A percentile compares a stretch with the other conserved stretches of the same genome.
These are phyloP conservation scores for Houttuynia cordata DNA, from an alignment of 164 flowering plant genomes.

Conservation along the genomic window DNA sequence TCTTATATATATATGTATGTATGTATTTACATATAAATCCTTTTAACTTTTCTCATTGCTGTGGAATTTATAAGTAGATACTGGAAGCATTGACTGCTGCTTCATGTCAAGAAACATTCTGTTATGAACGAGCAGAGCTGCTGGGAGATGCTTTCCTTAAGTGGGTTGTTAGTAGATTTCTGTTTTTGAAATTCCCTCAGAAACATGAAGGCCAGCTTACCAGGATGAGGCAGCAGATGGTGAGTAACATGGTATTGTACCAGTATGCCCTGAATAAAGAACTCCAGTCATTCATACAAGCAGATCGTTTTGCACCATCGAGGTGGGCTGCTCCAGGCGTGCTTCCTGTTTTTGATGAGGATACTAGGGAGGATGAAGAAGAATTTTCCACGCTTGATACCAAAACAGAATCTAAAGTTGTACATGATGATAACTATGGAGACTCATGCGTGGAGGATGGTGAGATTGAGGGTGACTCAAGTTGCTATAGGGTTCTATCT, in stretches of 20 bases:
- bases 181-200: conserved; percentile 90
- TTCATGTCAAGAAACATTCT: conserved; percentile 97
- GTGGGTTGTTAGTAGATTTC: conserved; percentile 95
- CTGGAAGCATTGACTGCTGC: conserved; percentile 99
- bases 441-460: conserved; percentile 86
- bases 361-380: conserved; percentile 53
- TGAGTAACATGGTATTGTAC: conserved; percentile 88
- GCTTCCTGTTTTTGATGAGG: conserved; percentile 95
- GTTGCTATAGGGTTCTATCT: conserved; percentile 91
- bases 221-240: conserved; percentile 98
- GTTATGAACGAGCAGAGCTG: conserved; percentile 98
- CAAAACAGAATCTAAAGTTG: conserved; percentile 12
- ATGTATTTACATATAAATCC: background rate
- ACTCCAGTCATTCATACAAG: conserved; percentile 91
- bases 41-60: background rate
- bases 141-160: conserved; percentile 98
- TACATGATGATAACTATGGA: conserved; percentile 28
- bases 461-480: conserved; percentile 84
- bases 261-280: conserved; percentile 73
- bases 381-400: conserved; percentile 48
- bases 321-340: conserved; percentile 99
- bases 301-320: conserved; percentile 97
- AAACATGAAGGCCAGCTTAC: conserved; percentile 99
- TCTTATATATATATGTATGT: too few species aligned
- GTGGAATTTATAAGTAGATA: conserved; percentile 33